These are phyloP conservation scores for Sugiyamaella lignohabitans DNA, from an alignment of 805 yeast species.

Conservation along the genomic window DNA sequence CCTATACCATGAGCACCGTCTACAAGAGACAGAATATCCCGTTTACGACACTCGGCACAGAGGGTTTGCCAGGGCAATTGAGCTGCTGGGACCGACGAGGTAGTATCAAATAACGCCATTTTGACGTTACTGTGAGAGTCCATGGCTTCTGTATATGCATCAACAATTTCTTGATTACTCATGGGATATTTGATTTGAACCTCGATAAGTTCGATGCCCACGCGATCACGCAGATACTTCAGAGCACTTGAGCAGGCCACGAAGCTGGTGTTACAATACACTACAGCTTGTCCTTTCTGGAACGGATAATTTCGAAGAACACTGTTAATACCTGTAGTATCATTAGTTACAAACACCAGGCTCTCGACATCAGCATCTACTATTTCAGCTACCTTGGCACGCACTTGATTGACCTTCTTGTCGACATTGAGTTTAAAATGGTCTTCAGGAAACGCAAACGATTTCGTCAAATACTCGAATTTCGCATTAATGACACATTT, in stretches of 20 bases:
- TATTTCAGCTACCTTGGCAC: conserved; percentile 38
- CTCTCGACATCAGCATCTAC: conserved; percentile 42
- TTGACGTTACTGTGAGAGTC: conserved; percentile 27
- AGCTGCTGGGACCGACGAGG: conserved; percentile 60
- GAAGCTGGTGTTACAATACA: conserved; percentile 46
- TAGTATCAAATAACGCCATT: conserved; percentile 48
- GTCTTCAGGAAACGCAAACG: conserved; percentile 42
- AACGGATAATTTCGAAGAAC: conserved; percentile 51
- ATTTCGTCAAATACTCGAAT: conserved; percentile 27
- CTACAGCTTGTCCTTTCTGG: conserved; percentile 44
- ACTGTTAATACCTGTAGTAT: conserved; percentile 54
- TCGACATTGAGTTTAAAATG: conserved; percentile 25
- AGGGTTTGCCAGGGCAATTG: conserved; percentile 49
- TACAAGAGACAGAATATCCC: conserved; percentile 47
- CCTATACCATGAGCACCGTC: conserved; percentile 76
- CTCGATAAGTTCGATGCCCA: conserved; percentile 34
- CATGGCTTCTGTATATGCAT: conserved; percentile 23
- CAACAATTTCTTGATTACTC: conserved; percentile 37
- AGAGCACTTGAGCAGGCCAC: conserved; percentile 49
- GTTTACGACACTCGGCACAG: conserved; percentile 39
- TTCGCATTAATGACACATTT: conserved; percentile 39
- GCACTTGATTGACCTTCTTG: conserved; percentile 12
- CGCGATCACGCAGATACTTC: conserved; percentile 23
- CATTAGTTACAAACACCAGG: conserved; percentile 51
- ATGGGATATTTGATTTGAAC: conserved; percentile 41